Evolutionary conservation across 352 stramenopile species (phyloP), one percentile per base, ranked within the genome.

Genomic region (Plasmopara halstedii): DNA sequence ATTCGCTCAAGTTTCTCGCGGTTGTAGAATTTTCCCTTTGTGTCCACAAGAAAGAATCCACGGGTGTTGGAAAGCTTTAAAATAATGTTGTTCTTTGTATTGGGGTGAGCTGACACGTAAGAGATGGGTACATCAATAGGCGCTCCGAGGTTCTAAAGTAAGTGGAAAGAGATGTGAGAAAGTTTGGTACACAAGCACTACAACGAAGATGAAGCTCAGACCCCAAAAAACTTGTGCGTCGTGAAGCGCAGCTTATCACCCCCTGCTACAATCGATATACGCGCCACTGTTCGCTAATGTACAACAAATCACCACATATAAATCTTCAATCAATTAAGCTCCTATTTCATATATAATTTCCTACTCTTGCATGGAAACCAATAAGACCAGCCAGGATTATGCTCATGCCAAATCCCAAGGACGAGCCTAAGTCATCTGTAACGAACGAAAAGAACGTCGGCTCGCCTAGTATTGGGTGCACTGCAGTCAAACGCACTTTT

Each of bases 141-240:
- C 20, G 64, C 52, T 29, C 63, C 67, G 4, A 86, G 50, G 52
- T 86, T 67, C 80, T 92, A 39, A 44, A 41, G 4, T 29, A 33
- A 45, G 6, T 15, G 50, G 0, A 41, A 37, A 40, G 17, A 42
- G 9, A 7, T 10, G 11, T 4, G 9, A 19, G 2, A 5, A 14
- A 19, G 46, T 23, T 6, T 39, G 6, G 58, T 6, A 56, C 5
- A 21, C 8, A 25, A 33, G 22, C 10, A 38, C 3, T 15, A 36
- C 10, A 1, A 5, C 26, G 8, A 34, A 22, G 13, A 33, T 15
- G 19, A 8, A 42, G 19, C 11, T 45, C 67, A 23, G 69, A 92
- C 81, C 34, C 81, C 81, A 49, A 93, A 87, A 60, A 90, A 93
- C 59, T 89, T 93, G 66, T 93, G 81, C 21, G 78, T 90, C 19